phyloP scores from a whole-genome alignment of 2,329 filamentous ascomycete species.

The Dactylellina sp. region DNA sequence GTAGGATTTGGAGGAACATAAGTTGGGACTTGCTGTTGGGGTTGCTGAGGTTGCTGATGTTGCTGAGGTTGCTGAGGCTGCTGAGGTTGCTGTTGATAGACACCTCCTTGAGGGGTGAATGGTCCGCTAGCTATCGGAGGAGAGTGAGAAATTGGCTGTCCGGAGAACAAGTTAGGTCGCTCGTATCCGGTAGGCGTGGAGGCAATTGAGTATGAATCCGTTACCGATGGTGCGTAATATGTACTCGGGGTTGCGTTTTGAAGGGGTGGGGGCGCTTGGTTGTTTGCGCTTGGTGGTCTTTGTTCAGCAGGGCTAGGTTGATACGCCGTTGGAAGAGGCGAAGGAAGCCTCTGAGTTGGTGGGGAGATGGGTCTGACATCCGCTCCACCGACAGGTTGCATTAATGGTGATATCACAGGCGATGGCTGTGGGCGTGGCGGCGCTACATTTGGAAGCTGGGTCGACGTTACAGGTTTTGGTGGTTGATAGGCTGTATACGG shows the following conservation, averaged over 20 bases:
- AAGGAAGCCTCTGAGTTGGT: slow-evolving; percentile 49
- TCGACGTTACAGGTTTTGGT: slow-evolving; percentile 50
- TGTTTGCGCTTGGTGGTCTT: slow-evolving; percentile 12
- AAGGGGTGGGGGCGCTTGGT: slow-evolving; percentile 11
- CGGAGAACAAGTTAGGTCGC: slow-evolving; percentile 32
- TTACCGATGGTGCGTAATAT: slow-evolving; percentile 40
- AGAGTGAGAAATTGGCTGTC: slow-evolving; percentile 28
- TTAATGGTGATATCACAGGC: slow-evolving; percentile 46
- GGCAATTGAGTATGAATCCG: slow-evolving; percentile 34
- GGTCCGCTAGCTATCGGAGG: slow-evolving; percentile 43
- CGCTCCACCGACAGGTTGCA: slow-evolving; percentile 31
- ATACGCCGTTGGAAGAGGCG: slow-evolving; percentile 26
- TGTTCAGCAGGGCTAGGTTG: slow-evolving; percentile 6
- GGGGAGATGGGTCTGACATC: slow-evolving; percentile 51
- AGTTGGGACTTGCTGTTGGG: neutral
- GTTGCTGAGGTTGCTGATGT: slow-evolving; percentile 3
- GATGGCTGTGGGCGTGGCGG: slow-evolving; percentile 32
- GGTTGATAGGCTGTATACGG: slow-evolving; percentile 54
- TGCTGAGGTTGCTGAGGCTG: neutral
- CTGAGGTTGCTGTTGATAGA: slow-evolving; percentile 47
- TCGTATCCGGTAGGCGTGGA: slow-evolving; percentile 48
- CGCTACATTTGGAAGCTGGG: slow-evolving; percentile 49
- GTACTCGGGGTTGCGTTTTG: slow-evolving; percentile 7
- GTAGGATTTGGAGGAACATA: slow-evolving; percentile 25
- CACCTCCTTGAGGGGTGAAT: slow-evolving; percentile 36